Conservation (phyloP, 2,329 filamentous ascomycete genomes). For the Didymella lethalis region DNA sequence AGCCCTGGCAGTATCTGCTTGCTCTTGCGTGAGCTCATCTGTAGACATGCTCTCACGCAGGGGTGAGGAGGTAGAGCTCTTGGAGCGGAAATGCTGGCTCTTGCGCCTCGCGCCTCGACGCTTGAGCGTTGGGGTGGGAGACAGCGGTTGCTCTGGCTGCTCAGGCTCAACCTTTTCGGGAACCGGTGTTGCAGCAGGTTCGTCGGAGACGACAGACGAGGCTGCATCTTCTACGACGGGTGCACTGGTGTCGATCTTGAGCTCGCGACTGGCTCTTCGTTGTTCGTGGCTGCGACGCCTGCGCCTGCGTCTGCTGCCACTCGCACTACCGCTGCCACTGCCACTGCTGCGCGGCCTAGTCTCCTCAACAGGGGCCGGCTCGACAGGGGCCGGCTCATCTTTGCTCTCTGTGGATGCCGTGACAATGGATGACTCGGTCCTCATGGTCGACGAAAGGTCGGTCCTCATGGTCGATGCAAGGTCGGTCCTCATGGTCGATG, state of each 20-base stretch:
- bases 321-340: conserved; percentile 35
- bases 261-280: conserved; percentile 22
- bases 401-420: conserved; percentile 35
- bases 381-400: conserved; percentile 20
- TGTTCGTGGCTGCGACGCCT: conserved; percentile 35
- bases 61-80: conserved; percentile 46
- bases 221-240: conserved; percentile 6
- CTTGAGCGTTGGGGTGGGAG: conserved; percentile 47
- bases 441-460: conserved; percentile 26
- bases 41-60: conserved; percentile 37
- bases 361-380: conserved; percentile 25
- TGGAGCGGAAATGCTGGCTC: conserved; percentile 52
- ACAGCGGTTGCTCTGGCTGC: conserved; percentile 32
- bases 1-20: conserved; percentile 26
- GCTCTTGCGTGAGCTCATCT: conserved; percentile 27
- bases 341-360: conserved; percentile 32
- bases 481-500: conserved; percentile 20
- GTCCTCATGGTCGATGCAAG: conserved; percentile 15
- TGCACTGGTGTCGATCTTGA: conserved; percentile 29
- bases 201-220: conserved; percentile 33
- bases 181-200: conserved; percentile 26
- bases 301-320: conserved; percentile 38
- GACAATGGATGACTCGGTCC: conserved; percentile 37
- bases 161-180: conserved; percentile 23
- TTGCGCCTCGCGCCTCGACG: conserved; percentile 47